Base-by-base conservation (phyloP, 305 asterid genomes). In the Fraxinus ornus region DNA sequence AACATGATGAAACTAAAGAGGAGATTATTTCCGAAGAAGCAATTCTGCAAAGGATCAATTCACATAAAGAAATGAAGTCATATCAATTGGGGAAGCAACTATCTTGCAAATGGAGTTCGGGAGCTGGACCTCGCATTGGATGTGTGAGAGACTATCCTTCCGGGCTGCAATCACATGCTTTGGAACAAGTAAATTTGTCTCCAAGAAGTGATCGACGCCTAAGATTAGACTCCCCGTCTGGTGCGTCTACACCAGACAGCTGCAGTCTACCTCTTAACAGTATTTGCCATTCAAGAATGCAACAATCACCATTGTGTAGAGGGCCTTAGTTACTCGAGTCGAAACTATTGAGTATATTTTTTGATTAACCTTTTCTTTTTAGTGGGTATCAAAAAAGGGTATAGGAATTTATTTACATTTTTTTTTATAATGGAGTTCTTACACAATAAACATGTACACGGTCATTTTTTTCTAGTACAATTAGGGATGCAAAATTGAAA, bases 111-210 rank as follows among this genome's bases (percentile, higher is more conserved):
- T 93, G 97, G 97, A 93, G 97, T 87, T 90, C 96, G 0, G 97
- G 97, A 76, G 97, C 96, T 6, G 97, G 97, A 32, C 96, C 97
- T 12, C 85, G 97, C 19, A 93, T 93, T 7, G 92, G 97, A 5
- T 93, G 97, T 79, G 81, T 93, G 83, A 86, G 97, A 79, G 97
- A 92, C n/a, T 93, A 92, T 73, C 97, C 95, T 1, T 81, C 95
- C 0, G 91, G 90, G 81, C 93, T 93, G 3, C 97, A 93, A 66
- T 88, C 90, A 5, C 97, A 90, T 32, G 97, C 93, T 10, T 80
- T 93, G 39, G 95, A 90, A 83, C 89, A 90, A 83, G 94, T 87
- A 30, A 85, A 86, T 75, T 75, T 93, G 80, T 93, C 97, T 2
- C 97, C 97, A 6, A 88, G 89, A 83, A 92, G 92, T 70, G 84